Evolutionary conservation across 2,329 filamentous ascomycete species (phyloP), one percentile per base, ranked within the genome.

Genomic region (Westerdykella aurantiaca): DNA sequence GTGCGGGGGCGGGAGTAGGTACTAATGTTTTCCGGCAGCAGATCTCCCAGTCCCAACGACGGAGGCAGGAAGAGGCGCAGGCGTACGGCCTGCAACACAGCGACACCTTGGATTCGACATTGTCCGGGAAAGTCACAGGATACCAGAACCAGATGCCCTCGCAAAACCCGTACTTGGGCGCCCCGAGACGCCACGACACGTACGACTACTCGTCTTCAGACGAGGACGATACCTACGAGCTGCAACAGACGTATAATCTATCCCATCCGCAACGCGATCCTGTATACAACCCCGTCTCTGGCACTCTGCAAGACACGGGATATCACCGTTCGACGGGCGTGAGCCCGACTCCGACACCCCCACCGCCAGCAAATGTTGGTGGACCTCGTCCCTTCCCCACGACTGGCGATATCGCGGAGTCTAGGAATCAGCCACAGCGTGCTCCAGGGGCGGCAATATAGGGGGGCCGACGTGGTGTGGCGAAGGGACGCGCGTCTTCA

Each of bases 131-230:
- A 23, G 56, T 58, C 22, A 43, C 55, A 31, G 57, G 55, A 16
- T 67, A 67, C 47, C 62, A 57, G 31, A 56, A 50, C 17, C 57
- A 66, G 37, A 56, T 68, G 47, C 63, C 63, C 6, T 43, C 51
- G 12, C 40, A 61, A 11, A 68, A 60, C 43, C 64, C 66, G 6
- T 68, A 64, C 39, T 14, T 18, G n/a, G 17, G n/a, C 7, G 57
- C 54, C 9, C 53, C 56, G 42, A 55, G 56, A 18, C 58, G 52
- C 21, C 57, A 58, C 44, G 64, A 68, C 21, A 62, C 52, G 5
- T 69, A 69, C 37, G 60, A 61, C 29, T 66, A 65, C 34, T 68
- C 64, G 1, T 68, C 64, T 6, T 69, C 66, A 1, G 66, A 69
- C 42, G 66, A 69, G 17, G 66, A 67, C 2, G 60, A 63, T 12